A percentile compares a stretch with the other conserved stretches of the same genome.
phyloP scores from a whole-genome alignment of 108 stramenopile genomes.

The Discostella stelligeroides region DNA sequence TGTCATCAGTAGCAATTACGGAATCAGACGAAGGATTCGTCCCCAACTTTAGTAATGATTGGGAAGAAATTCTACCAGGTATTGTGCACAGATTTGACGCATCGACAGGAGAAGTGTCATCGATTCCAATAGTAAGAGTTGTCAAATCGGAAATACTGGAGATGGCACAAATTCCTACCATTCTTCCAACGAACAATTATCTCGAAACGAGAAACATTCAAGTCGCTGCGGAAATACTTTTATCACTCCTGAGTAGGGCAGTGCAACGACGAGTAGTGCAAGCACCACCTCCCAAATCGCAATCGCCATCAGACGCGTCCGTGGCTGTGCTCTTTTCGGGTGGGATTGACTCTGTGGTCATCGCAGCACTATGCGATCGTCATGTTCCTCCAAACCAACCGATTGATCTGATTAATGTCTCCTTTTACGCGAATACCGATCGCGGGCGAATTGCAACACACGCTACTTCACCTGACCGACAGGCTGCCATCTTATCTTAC shows the following conservation, averaged over 20 bases:
- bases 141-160: constrained; percentile 31
- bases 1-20: constrained; percentile 46
- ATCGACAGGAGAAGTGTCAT: constrained; percentile 20
- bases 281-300: constrained; percentile 39
- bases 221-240: constrained; percentile 16
- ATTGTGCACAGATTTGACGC: constrained; percentile 51
- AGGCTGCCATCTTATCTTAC: constrained; percentile 82
- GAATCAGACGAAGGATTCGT: constrained; percentile 4
- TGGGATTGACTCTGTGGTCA: constrained; percentile 94
- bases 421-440: constrained; percentile 57
- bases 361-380: constrained; percentile 87
- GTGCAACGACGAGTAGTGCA: constrained; percentile 60
- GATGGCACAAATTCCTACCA: no score
- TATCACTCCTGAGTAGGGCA: constrained; percentile 52
- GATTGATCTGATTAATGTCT: constrained; percentile 92
- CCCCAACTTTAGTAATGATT: constrained; percentile 32
- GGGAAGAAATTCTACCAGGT: constrained; percentile 74
- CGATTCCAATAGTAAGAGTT: constrained; percentile 30
- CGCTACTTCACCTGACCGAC: constrained; percentile 90
- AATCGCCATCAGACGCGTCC: constrained; percentile 25
- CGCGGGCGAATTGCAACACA: constrained; percentile 22
- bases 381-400: constrained; percentile 54
- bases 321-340: constrained; percentile 95
- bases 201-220: constrained; percentile 2
- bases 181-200: neutral